Evolutionary conservation across 1,284 basidiomycete species (phyloP), one percentile per base, ranked within the genome.

Genomic region (Ustilago trichophora): DNA sequence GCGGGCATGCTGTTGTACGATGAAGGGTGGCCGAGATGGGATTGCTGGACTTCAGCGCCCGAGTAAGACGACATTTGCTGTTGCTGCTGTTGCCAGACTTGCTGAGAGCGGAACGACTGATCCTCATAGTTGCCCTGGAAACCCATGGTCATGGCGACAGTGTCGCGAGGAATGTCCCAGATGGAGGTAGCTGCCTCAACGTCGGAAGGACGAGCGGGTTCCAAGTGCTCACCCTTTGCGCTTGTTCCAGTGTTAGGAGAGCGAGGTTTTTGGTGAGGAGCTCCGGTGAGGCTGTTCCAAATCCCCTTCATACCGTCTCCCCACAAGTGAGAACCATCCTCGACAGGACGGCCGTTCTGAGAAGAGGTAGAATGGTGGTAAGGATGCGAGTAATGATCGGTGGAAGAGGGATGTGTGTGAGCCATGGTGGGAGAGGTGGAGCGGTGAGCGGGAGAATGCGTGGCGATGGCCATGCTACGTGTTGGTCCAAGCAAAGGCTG

Each of bases 241-340:
- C 16, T 19, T 2, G 29, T 15, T 15, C 40, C 16, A 5, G 29
- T 15, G 18, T 31, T 12, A 24, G 46, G 46, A 16, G 54, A 54
- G 15, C 50, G 47, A 31, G 54, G 31, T 43, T 69, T 69, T 46
- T 40, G 25, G 21, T 55, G 57, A 10, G 62, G 58, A 21, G 63
- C 63, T 7, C 68, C 68, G 13, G 63, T 71, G 16, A 71, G 51
- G 37, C 63, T 63, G 47, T 50, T 58, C 54, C 64, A 58, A 24
- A 71, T 49, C n/a, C 58, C 63, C 36, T 58, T 66, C 68, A 71
- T 71, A 22, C 68, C 58, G 26, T 66, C 62, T 6, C 68, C 44
- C 68, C 68, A 71, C 11, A 55, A 36, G 18, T 66, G 49, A 7
- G 67, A 65, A 31, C 57, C 60, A 27, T 59, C 60, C 49, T 69